Base-by-base conservation (phyloP, 1,284 basidiomycete genomes). In the Apiotrichum gracile region DNA sequence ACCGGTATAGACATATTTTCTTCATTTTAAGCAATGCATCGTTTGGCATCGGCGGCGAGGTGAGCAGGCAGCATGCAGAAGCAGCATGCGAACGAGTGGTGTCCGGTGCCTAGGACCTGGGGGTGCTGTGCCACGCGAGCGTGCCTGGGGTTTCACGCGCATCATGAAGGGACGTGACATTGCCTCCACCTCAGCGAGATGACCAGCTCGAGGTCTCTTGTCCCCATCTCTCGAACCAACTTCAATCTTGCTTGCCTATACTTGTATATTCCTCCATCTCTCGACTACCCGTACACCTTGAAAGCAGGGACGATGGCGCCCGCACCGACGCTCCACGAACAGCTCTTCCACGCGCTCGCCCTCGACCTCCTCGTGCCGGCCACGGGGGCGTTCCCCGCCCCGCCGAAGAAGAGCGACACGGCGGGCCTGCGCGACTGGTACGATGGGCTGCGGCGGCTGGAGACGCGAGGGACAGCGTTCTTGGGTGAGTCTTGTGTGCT, bases 301-400 rank as follows among this genome's bases (percentile, higher is more conserved):
- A n/a, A n/a, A n/a, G n/a, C n/a, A n/a, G n/a, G n/a, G n/a, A 38
- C 37, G 37, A 38, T 38, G 37, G 33, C 33, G 33, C 37, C 37
- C 16, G 3, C 34, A 8, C 19, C 37, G 19, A 21, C 37, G 17
- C 19, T 19, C 29, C 75, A 85, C 49, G 86, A 88, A 67, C 76
- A 83, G 27, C 68, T 87, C 1, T 88, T 90, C 63, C 81, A 80
- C 45, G 76, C 81, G 0, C 79, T 82, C 38, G 73, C 79, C 0
- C 79, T 89, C 49, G 80, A 84, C 56, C 78, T 88, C 27, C 67
- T 83, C 39, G 80, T 87, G 0, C 87, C 88, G 5, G 80, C 84
- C 55, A 49, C 51, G 9, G 81, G 82, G 9, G 79, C 81, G 6
- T 68, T 86, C 16, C 26, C 39, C 4, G 17, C 40, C 0, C 42